Evolutionary conservation across 2,329 filamentous ascomycete genomes (phyloP).

Genomic region (Dryadomyces sulphureus): DNA sequence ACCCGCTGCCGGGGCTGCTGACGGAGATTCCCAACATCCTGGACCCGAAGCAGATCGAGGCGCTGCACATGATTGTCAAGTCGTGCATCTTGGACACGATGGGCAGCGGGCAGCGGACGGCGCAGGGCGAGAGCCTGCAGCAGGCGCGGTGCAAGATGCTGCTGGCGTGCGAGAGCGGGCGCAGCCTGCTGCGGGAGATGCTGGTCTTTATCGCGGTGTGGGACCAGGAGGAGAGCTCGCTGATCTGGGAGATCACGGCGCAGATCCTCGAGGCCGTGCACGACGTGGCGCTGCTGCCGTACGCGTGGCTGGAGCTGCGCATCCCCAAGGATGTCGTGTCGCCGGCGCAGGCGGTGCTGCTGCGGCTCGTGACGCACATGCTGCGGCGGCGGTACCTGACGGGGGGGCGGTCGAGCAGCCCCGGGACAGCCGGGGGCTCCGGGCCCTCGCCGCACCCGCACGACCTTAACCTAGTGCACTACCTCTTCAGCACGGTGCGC

Average conservation of each 20-base stretch:
- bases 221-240: conserved; percentile 84
- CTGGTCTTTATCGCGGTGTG: conserved; percentile 94
- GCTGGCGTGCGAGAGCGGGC: conserved; percentile 75
- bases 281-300: conserved; percentile 76
- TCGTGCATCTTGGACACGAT: conserved; percentile 79
- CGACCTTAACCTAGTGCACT: conserved; percentile 58
- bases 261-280: conserved; percentile 92
- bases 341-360: conserved; percentile 81
- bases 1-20: conserved; percentile 66
- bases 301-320: conserved; percentile 79
- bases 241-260: conserved; percentile 92
- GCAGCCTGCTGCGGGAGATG: conserved; percentile 77
- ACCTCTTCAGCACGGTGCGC: conserved; percentile 84
- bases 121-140: conserved; percentile 67
- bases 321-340: conserved; percentile 95
- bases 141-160: conserved; percentile 82
- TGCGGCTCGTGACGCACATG: conserved; percentile 82
- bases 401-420: background rate
- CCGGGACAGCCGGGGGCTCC: background rate
- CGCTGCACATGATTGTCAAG: conserved; percentile 93
- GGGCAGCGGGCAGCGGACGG: conserved; percentile 51
- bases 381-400: conserved; percentile 36
- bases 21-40: conserved; percentile 92
- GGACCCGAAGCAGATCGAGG: conserved; percentile 89
- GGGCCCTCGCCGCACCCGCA: conserved; percentile 6